Percentiles rank a stretch among this genome's conserved stretches.
These are phyloP conservation scores for Colletotrichum aenigma DNA, from an alignment of 2,329 filamentous ascomycete species.

Conservation along the genomic window DNA sequence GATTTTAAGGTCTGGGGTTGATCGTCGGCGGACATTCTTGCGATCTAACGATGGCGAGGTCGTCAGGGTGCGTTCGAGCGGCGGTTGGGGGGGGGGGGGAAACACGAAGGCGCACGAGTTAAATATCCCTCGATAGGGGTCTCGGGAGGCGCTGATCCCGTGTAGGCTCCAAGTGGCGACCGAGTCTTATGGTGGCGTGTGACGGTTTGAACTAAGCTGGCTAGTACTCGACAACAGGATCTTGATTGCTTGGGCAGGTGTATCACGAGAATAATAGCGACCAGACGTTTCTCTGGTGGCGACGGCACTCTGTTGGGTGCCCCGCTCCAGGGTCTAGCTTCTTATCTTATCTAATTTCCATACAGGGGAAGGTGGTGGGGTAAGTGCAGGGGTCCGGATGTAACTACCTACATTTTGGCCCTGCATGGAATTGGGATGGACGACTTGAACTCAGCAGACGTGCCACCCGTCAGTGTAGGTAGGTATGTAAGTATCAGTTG, in stretches of 20 bases:
- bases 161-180: background rate
- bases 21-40: slow-evolving; percentile 38
- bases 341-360: slow-evolving; percentile 20
- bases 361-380: background rate
- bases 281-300: slow-evolving; percentile 9
- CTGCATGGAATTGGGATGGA: background rate
- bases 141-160: background rate
- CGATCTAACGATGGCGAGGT: background rate
- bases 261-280: background rate
- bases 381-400: background rate
- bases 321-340: slow-evolving; percentile 11
- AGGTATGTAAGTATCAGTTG: background rate
- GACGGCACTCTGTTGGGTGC: background rate
- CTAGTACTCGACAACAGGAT: background rate
- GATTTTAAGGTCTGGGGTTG: slow-evolving; percentile 55
- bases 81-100: background rate
- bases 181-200: background rate
- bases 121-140: background rate
- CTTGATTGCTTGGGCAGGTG: background rate
- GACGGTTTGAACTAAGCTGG: background rate
- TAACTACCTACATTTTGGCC: background rate
- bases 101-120: background rate
- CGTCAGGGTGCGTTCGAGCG: background rate
- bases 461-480: background rate
- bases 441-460: background rate